Evolutionary conservation across 768 basidiomycete genomes (phyloP).

Genomic region (Collybiopsis confluens): DNA sequence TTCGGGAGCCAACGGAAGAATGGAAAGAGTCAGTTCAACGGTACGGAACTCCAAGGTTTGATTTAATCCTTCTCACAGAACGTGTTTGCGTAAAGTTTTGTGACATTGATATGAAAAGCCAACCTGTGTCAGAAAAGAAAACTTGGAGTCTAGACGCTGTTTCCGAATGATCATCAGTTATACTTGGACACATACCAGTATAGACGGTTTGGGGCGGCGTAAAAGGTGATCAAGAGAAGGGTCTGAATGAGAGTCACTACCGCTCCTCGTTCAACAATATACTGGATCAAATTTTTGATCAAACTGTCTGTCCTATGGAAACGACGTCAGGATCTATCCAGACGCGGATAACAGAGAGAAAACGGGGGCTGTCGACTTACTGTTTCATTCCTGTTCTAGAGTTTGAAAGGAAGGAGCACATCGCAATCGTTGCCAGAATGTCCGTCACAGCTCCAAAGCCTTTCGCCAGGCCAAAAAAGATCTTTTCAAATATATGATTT

Average conservation of each 20-base stretch:
- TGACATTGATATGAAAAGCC: constrained; percentile 44
- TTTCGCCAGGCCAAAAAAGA: constrained; percentile 41
- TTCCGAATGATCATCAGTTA: background rate
- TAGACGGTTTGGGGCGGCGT: constrained; percentile 27
- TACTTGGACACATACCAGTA: constrained; percentile 35
- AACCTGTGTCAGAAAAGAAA: constrained; percentile 25
- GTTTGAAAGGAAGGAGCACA: constrained; percentile 35
- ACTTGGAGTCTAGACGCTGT: background rate
- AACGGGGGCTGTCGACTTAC: too few species aligned
- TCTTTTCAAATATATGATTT: constrained; percentile 16
- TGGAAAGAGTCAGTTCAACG: background rate
- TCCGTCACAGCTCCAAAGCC: constrained; percentile 41
- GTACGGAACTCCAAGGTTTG: background rate
- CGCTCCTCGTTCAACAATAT: constrained; percentile 37
- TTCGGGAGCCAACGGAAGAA: too few species aligned
- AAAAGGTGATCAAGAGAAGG: constrained; percentile 38
- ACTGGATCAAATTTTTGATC: constrained; percentile 36
- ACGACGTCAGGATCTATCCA: background rate
- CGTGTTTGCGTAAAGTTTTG: constrained; percentile 45
- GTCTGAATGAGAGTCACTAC: constrained; percentile 42
- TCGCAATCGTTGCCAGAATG: constrained; percentile 38
- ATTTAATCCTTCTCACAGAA: constrained; percentile 34
- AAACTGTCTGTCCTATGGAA: constrained; percentile 32
- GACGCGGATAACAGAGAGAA: too few species aligned
- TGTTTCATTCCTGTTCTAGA: constrained; percentile 33